phyloP scores from a whole-genome alignment of 2,329 filamentous ascomycete genomes.

The Huntiella moniliformis region DNA sequence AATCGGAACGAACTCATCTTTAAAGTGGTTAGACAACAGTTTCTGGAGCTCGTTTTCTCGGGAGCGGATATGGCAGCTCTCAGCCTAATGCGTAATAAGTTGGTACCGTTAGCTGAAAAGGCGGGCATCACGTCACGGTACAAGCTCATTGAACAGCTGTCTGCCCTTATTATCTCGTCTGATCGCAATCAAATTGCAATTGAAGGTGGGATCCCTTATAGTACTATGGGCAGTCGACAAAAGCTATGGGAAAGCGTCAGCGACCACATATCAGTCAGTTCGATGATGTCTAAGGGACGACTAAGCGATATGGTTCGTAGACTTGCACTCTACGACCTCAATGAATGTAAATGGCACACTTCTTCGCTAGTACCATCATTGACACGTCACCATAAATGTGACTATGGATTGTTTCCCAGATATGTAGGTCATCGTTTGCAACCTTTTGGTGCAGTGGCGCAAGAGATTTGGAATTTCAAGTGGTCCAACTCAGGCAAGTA shows the following conservation, averaged over 20 bases:
- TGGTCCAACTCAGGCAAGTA: constrained; percentile 78
- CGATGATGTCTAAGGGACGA: constrained; percentile 90
- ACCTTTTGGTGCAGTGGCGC: constrained; percentile 32
- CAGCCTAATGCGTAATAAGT: constrained; percentile 65
- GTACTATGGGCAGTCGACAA: constrained; percentile 53
- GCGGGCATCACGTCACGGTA: too few species aligned
- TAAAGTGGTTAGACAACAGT: constrained; percentile 82
- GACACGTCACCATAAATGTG: constrained; percentile 75
- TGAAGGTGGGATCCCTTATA: too few species aligned
- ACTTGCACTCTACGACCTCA: constrained; percentile 68
- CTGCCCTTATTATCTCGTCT: constrained; percentile 44
- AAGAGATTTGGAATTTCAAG: constrained; percentile 79
- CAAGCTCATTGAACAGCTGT: constrained; percentile 27
- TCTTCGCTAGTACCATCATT: constrained; percentile 60
- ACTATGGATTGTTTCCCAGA: constrained; percentile 60
- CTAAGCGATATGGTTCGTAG: constrained; percentile 65
- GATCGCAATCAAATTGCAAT: too few species aligned
- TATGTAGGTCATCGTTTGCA: constrained; percentile 32
- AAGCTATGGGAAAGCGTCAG: constrained; percentile 22
- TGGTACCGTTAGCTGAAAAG: constrained; percentile 53
- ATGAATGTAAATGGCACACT: constrained; percentile 76
- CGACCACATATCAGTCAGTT: constrained; percentile 84
- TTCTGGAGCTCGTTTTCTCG: constrained; percentile 69
- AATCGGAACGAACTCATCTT: constrained; percentile 56
- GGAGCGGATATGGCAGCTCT: constrained; percentile 55